phyloP scores from a whole-genome alignment of 768 basidiomycete species.

The Sarcomyxa edulis region DNA sequence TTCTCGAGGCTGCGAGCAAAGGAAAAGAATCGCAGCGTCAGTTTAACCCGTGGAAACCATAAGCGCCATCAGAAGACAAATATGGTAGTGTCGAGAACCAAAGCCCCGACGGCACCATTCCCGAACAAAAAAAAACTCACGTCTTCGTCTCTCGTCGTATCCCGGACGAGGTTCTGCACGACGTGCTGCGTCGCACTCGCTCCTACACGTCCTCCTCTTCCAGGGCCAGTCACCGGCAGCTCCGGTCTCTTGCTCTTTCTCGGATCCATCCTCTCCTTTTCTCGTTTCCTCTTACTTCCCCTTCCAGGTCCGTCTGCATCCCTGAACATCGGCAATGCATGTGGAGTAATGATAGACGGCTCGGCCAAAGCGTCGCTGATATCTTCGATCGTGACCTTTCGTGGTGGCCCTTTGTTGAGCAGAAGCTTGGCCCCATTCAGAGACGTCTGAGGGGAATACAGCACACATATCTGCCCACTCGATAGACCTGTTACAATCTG shows the following conservation, averaged over 20 bases:
- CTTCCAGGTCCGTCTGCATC: conserved; percentile 68
- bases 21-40: conserved; percentile 17
- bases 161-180: conserved; percentile 90
- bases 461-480: conserved; percentile 80
- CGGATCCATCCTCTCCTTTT: conserved; percentile 84
- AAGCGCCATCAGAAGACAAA: conserved; percentile 21
- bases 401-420: conserved; percentile 79
- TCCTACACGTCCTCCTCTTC: conserved; percentile 90
- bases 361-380: conserved; percentile 81
- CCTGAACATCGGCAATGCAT: conserved; percentile 88
- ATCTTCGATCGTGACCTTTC: conserved; percentile 81
- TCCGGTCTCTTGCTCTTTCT: conserved; percentile 91
- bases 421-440: conserved; percentile 90
- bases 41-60: too few species aligned
- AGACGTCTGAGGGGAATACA: conserved; percentile 90
- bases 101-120: conserved; percentile 4
- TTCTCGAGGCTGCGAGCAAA: conserved; percentile 89
- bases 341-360: conserved; percentile 89
- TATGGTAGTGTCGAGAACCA: conserved; percentile 1
- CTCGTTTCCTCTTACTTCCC: conserved; percentile 83
- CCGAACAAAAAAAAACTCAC: conserved; percentile 52
- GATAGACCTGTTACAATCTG: conserved; percentile 88
- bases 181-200: conserved; percentile 97
- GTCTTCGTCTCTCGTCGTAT: conserved; percentile 89
- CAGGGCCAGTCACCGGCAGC: conserved; percentile 89